A percentile compares a stretch with the other conserved stretches of the same genome.
These are phyloP conservation scores for Pseudonitzschia delicatissima DNA, from an alignment of 108 stramenopile genomes.

Conservation along the genomic window DNA sequence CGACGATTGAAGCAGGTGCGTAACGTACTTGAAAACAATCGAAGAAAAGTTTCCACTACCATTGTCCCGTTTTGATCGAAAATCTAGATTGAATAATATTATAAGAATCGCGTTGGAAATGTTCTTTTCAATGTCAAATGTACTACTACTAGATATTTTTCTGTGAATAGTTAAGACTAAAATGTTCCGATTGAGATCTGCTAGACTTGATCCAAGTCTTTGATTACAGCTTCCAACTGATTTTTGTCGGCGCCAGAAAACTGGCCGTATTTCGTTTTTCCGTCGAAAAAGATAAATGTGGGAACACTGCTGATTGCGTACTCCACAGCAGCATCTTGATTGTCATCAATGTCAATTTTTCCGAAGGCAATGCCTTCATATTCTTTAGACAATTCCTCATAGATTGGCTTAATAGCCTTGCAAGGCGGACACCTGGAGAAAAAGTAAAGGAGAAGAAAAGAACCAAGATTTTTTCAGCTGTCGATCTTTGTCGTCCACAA, in stretches of 20 bases:
- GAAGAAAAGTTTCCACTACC: no score
- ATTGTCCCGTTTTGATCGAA: no score
- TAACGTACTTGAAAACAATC: no score
- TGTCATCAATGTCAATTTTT: constrained; percentile 78
- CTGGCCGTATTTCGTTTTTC: constrained; percentile 35
- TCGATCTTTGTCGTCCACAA: neutral
- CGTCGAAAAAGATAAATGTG: constrained; percentile 72
- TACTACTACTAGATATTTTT: no score
- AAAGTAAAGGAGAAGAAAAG: neutral
- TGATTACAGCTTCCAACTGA: constrained; percentile 47
- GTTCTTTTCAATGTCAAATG: no score
- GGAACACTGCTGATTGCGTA: constrained; percentile 71
- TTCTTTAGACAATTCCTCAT: constrained; percentile 62
- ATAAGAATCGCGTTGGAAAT: no score
- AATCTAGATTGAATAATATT: no score
- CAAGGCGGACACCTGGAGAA: constrained; percentile 62
- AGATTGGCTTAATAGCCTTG: constrained; percentile 60
- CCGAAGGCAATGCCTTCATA: constrained; percentile 71
- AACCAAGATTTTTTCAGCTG: neutral
- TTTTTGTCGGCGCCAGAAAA: constrained; percentile 69
- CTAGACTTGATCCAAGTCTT: constrained; percentile 33
- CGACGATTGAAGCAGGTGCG: no score
- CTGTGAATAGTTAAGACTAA: no score
- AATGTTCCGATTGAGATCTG: no score
- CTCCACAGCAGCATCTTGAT: constrained; percentile 59